Conservation (phyloP, 768 basidiomycete species). For the Cystoderma amianthinum region DNA sequence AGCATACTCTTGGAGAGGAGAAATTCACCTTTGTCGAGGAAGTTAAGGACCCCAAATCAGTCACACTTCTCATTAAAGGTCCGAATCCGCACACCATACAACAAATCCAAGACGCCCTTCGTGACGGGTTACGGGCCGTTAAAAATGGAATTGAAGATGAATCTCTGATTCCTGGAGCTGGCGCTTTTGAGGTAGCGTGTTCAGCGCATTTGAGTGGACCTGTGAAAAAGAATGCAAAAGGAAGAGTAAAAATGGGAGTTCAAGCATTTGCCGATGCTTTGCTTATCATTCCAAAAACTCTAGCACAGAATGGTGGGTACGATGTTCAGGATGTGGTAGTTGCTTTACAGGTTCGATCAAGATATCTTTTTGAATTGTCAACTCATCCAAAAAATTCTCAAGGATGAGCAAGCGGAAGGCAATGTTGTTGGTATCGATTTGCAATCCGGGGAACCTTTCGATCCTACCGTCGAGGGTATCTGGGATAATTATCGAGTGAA, state of each 20-base stretch:
- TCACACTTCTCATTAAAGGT: slow-evolving; percentile 95
- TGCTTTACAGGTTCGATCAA: slow-evolving; percentile 66
- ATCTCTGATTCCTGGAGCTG: slow-evolving; percentile 88
- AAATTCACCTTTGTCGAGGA: slow-evolving; percentile 98
- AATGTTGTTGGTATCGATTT: slow-evolving; percentile 89
- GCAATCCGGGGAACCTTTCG: slow-evolving; percentile 91
- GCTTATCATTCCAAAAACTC: slow-evolving; percentile 91
- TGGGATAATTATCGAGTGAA: slow-evolving; percentile 99
- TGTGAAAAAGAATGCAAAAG: slow-evolving; percentile 84
- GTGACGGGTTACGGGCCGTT: slow-evolving; percentile 92
- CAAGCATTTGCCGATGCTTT: slow-evolving; percentile 96
- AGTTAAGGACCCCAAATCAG: slow-evolving; percentile 90
- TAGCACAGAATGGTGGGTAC: slow-evolving; percentile 93
- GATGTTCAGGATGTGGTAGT: slow-evolving; percentile 96
- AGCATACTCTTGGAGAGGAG: slow-evolving; percentile 98
- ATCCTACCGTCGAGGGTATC: slow-evolving; percentile 91
- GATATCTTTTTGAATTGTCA: not conserved
- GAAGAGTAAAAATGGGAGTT: slow-evolving; percentile 94
- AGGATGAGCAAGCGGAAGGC: slow-evolving; percentile 96
- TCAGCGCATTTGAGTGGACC: slow-evolving; percentile 74
- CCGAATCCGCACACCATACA: slow-evolving; percentile 94
- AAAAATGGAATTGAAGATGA: slow-evolving; percentile 96
- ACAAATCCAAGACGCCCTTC: slow-evolving; percentile 96
- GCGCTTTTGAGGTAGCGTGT: slow-evolving; percentile 94
- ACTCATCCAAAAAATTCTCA: not conserved